Conservation (phyloP, 164 flowering plant species). For the Warburgia ugandensis region DNA sequence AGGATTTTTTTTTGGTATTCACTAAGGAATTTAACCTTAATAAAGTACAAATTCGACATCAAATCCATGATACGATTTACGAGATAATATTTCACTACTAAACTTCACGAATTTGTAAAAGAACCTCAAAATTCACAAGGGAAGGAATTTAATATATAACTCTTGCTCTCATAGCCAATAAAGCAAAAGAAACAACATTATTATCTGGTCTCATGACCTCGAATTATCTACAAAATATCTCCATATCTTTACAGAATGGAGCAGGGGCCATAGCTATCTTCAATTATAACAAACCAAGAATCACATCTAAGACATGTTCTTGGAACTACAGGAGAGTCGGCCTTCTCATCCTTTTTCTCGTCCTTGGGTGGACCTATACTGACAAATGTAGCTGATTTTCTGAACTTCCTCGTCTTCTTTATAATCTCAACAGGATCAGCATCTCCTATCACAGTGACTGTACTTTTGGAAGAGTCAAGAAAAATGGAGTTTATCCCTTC, state of each 20-base stretch:
- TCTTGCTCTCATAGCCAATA: too few species aligned
- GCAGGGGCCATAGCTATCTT: conserved; percentile 27
- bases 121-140: too few species aligned
- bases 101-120: too few species aligned
- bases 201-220: too few species aligned
- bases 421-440: conserved; percentile 47
- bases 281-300: conserved; percentile 38
- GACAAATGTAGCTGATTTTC: conserved; percentile 30
- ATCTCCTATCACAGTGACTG: conserved; percentile 42
- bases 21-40: too few species aligned
- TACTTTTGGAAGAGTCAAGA: conserved; percentile 43
- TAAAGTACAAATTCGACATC: too few species aligned
- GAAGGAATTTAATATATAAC: too few species aligned
- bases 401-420: conserved; percentile 41
- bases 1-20: too few species aligned
- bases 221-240: too few species aligned
- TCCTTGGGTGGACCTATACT: conserved; percentile 40
- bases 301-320: conserved; percentile 43
- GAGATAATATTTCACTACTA: too few species aligned
- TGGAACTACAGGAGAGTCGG: conserved; percentile 23
- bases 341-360: conserved; percentile 41
- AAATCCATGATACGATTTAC: too few species aligned
- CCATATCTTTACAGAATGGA: conserved; percentile 40
- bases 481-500: conserved; percentile 54
- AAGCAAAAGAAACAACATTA: too few species aligned